Conservation (phyloP, 345 rosid genomes). For the Arabidopsis suecica region DNA sequence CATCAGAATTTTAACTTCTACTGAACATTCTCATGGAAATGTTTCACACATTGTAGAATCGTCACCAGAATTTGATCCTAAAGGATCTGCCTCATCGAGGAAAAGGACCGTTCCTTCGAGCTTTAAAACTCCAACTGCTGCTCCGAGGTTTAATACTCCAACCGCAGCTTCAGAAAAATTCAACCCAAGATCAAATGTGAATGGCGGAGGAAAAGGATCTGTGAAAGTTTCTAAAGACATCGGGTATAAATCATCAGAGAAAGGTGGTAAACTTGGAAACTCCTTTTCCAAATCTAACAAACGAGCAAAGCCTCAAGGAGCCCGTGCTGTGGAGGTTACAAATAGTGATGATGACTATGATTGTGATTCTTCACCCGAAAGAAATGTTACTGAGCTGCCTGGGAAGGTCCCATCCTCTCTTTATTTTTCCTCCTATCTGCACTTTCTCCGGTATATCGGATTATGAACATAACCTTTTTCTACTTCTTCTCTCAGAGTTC, state of each 20-base stretch:
- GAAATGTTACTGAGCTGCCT: constrained; percentile 18
- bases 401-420: constrained; percentile 22
- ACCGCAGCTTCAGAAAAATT: constrained; percentile 46
- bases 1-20: neutral
- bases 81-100: constrained; percentile 40
- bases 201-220: constrained; percentile 36
- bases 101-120: constrained; percentile 37
- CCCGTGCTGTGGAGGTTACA: constrained; percentile 9
- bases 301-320: constrained; percentile 41
- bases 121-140: constrained; percentile 20
- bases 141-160: constrained; percentile 28
- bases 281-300: constrained; percentile 39
- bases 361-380: neutral
- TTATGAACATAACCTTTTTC: neutral
- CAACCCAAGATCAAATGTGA: constrained; percentile 36
- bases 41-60: constrained; percentile 48
- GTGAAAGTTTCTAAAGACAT: constrained; percentile 3
- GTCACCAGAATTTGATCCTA: constrained; percentile 53
- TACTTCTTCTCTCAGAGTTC: constrained; percentile 43
- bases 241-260: constrained; percentile 33
- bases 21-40: constrained; percentile 23
- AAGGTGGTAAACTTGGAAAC: constrained; percentile 41
- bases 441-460: neutral
- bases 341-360: constrained; percentile 34
- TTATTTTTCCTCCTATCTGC: neutral